phyloP scores from a whole-genome alignment of 2,329 filamentous ascomycete species.

The Aspergillus novofumigatus region DNA sequence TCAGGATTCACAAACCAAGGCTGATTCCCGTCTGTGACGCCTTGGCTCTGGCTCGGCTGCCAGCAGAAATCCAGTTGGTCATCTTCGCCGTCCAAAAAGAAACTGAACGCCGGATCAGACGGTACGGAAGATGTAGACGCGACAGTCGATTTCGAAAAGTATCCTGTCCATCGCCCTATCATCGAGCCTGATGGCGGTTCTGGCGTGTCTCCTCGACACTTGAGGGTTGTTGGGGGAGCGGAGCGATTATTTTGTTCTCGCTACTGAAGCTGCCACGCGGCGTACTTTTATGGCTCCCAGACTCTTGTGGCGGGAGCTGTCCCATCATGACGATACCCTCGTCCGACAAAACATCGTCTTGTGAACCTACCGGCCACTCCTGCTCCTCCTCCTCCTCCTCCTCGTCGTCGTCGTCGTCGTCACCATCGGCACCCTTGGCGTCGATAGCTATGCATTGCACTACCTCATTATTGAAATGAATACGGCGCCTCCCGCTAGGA shows the following conservation, averaged over 20 bases:
- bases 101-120: slow-evolving; percentile 61
- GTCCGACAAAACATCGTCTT: slow-evolving; percentile 64
- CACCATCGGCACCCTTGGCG: slow-evolving; percentile 51
- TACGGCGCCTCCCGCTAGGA: slow-evolving; percentile 68
- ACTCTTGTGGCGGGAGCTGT: slow-evolving; percentile 50
- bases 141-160: slow-evolving; percentile 35
- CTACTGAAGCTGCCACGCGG: slow-evolving; percentile 53
- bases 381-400: slow-evolving; percentile 30
- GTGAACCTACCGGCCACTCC: slow-evolving; percentile 34
- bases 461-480: slow-evolving; percentile 95
- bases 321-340: slow-evolving; percentile 83
- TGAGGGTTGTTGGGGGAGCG: slow-evolving; percentile 79
- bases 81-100: slow-evolving; percentile 59
- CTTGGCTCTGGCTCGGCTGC: slow-evolving; percentile 30
- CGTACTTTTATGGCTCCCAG: slow-evolving; percentile 49
- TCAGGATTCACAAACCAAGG: slow-evolving; percentile 32
- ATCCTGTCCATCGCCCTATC: slow-evolving; percentile 37
- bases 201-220: slow-evolving; percentile 73
- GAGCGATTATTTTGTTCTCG: slow-evolving; percentile 82
- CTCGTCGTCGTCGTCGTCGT: slow-evolving; percentile 56
- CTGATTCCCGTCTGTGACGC: slow-evolving; percentile 13
- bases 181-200: slow-evolving; percentile 47
- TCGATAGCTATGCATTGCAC: slow-evolving; percentile 95
- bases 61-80: slow-evolving; percentile 46
- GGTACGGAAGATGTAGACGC: slow-evolving; percentile 67